Percentiles rank a stretch among this genome's conserved stretches.
phyloP scores from a whole-genome alignment of 179 eudicot genomes.

The Spinacia oleracea region DNA sequence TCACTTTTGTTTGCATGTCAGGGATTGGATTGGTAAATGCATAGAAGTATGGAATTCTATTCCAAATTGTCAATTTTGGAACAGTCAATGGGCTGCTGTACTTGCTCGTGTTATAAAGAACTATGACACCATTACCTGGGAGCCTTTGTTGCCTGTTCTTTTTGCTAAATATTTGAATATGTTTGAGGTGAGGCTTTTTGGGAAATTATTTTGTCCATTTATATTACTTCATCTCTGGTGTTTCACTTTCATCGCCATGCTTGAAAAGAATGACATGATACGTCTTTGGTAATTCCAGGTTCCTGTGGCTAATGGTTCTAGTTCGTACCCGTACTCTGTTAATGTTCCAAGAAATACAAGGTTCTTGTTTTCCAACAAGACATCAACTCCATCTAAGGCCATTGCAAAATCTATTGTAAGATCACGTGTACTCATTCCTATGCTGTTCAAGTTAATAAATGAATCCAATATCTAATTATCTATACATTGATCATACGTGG shows the following conservation, averaged over 20 bases:
- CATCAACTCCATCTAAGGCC: slow-evolving; percentile 81
- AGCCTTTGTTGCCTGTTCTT: slow-evolving; percentile 64
- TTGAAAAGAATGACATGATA: slow-evolving; percentile 9
- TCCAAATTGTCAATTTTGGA: slow-evolving; percentile 95
- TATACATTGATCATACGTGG: slow-evolving; percentile 5
- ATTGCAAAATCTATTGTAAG: slow-evolving; percentile 97
- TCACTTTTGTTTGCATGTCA: slow-evolving; percentile 36
- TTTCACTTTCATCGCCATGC: slow-evolving; percentile 17
- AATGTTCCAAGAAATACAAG: slow-evolving; percentile 93
- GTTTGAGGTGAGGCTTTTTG: slow-evolving; percentile 72
- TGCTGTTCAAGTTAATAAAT: background rate
- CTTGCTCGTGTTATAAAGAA: slow-evolving; percentile 93
- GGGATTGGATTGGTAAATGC: slow-evolving; percentile 63
- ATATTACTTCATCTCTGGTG: background rate
- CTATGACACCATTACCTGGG: slow-evolving; percentile 68
- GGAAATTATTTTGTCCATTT: background rate
- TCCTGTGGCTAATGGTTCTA: slow-evolving; percentile 92
- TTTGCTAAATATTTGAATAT: slow-evolving; percentile 81
- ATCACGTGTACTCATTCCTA: slow-evolving; percentile 9
- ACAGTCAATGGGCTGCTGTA: slow-evolving; percentile 92
- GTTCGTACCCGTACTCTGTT: slow-evolving; percentile 85
- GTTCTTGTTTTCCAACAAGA: slow-evolving; percentile 79
- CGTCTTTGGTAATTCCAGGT: slow-evolving; percentile 47
- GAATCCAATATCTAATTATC: background rate
- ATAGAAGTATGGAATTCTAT: slow-evolving; percentile 72